Conservation (phyloP, 176 grass and related monocot species). For the Carex scoparia region DNA sequence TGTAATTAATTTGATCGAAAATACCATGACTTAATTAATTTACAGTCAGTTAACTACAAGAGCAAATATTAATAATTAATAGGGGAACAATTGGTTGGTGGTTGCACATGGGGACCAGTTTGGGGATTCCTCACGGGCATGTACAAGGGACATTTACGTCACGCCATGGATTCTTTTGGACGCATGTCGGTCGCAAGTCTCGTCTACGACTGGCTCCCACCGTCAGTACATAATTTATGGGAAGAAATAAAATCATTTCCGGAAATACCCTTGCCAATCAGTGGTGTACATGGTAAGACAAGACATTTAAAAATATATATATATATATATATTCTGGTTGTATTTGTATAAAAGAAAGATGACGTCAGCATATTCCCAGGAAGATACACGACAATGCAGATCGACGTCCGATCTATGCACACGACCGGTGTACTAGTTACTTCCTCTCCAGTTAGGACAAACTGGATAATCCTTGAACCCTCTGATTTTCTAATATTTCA, state of each 20-base stretch:
- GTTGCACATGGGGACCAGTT: constrained; percentile 44
- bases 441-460: neutral
- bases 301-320: no score
- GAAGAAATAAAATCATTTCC: neutral
- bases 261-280: neutral
- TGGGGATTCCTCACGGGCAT: constrained; percentile 47
- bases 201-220: neutral
- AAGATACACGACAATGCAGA: constrained; percentile 37
- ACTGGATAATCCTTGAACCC: neutral
- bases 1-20: no score
- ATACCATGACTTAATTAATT: no score
- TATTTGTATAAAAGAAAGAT: neutral
- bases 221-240: neutral
- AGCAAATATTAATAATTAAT: no score
- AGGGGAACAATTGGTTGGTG: constrained; percentile 17
- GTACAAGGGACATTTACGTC: constrained; percentile 62
- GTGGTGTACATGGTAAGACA: neutral
- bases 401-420: constrained; percentile 38
- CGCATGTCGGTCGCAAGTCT: constrained; percentile 17
- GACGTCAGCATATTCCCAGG: constrained; percentile 11
- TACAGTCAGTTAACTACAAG: no score
- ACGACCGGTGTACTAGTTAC: constrained; percentile 2
- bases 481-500: neutral
- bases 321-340: neutral
- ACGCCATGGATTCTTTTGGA: constrained; percentile 29